These are phyloP conservation scores for Medicago lupulina DNA, from an alignment of 306 rosid species.

Conservation along the genomic window DNA sequence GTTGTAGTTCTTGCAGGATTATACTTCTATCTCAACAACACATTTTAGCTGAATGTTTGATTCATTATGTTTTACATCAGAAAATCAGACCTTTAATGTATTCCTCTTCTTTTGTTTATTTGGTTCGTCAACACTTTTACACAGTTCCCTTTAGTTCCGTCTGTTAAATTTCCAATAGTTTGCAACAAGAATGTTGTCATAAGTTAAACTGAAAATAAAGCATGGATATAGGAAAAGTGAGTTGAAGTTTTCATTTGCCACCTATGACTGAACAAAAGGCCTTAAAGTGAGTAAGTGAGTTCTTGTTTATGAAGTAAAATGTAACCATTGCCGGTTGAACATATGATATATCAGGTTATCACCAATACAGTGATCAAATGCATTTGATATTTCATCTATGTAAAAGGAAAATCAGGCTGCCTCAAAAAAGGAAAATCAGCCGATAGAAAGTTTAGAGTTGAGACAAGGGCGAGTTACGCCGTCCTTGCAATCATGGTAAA, in stretches of 20 bases:
- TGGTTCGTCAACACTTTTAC: slow-evolving; percentile 27
- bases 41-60: slow-evolving; percentile 36
- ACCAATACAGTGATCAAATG: too few species aligned
- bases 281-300: too few species aligned
- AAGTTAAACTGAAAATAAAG: not conserved
- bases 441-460: not conserved
- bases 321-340: too few species aligned
- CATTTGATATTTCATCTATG: slow-evolving; percentile 16
- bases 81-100: not conserved
- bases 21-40: slow-evolving; percentile 74
- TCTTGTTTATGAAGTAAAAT: too few species aligned
- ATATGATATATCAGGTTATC: too few species aligned
- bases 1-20: slow-evolving; percentile 74
- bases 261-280: not conserved
- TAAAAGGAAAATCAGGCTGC: not conserved
- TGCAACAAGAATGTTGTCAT: not conserved
- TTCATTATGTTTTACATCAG: not conserved
- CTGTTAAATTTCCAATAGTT: slow-evolving; percentile 18
- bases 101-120: slow-evolving; percentile 20
- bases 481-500: slow-evolving; percentile 1
- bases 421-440: not conserved
- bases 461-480: not conserved
- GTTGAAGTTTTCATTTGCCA: slow-evolving; percentile 15
- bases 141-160: slow-evolving; percentile 2
- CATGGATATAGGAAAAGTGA: not conserved